These are phyloP conservation scores for Magnolia sinica DNA, from an alignment of 164 flowering plant species.

Conservation along the genomic window DNA sequence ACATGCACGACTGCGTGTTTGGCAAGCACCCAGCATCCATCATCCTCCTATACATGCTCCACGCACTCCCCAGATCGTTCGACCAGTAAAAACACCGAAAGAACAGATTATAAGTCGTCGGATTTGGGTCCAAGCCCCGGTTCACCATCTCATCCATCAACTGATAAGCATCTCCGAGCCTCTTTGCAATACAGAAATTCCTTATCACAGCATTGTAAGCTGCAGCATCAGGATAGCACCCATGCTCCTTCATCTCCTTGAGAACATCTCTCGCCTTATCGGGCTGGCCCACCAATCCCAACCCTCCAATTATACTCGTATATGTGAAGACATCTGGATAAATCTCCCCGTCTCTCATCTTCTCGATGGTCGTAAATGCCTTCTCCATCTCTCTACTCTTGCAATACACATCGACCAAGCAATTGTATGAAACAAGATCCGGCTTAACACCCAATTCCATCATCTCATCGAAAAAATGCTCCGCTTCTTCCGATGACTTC, in stretches of 20 bases:
- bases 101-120: conserved; percentile 77
- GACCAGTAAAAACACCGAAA: conserved; percentile 67
- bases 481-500: conserved; percentile 80
- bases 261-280: conserved; percentile 75
- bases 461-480: conserved; percentile 75
- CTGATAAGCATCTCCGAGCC: conserved; percentile 59
- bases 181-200: conserved; percentile 80
- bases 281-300: conserved; percentile 87
- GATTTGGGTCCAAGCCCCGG: conserved; percentile 66
- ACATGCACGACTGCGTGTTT: conserved; percentile 88
- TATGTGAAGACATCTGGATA: conserved; percentile 69
- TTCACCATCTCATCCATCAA: conserved; percentile 73
- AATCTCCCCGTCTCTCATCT: conserved; percentile 56
- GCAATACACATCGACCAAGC: conserved; percentile 81
- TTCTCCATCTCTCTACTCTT: conserved; percentile 65
- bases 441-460: conserved; percentile 62
- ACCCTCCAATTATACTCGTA: conserved; percentile 77
- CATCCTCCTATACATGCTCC: conserved; percentile 72
- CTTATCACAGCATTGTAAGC: conserved; percentile 83
- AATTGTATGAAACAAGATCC: conserved; percentile 78
- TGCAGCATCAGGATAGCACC: conserved; percentile 82
- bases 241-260: conserved; percentile 82
- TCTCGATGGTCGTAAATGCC: conserved; percentile 51
- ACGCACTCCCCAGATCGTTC: conserved; percentile 60
- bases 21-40: conserved; percentile 70